These are phyloP conservation scores for Amanita molliuscula DNA, from an alignment of 768 basidiomycete genomes.

Conservation along the genomic window DNA sequence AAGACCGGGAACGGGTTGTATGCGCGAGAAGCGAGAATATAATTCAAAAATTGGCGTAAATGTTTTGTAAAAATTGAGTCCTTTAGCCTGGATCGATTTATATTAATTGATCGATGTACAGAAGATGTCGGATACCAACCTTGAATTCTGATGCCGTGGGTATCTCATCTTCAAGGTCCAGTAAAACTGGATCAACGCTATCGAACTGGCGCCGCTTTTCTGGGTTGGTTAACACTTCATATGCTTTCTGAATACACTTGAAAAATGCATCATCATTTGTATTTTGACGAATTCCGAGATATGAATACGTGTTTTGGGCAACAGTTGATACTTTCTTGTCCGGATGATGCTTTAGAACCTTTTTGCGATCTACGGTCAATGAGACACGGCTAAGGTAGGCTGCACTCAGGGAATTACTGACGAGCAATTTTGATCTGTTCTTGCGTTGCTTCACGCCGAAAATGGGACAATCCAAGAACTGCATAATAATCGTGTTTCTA, in stretches of 20 bases:
- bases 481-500: constrained; percentile 99
- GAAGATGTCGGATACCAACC: constrained; percentile 13
- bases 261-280: constrained; percentile 98
- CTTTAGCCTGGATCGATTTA: constrained; percentile 26
- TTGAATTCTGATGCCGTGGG: constrained; percentile 59
- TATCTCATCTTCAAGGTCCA: constrained; percentile 66
- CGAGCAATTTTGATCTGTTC: constrained; percentile 96
- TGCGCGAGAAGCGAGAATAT: constrained; percentile 87
- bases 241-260: constrained; percentile 99
- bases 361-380: constrained; percentile 75
- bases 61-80: constrained; percentile 58
- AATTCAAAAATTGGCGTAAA: constrained; percentile 82
- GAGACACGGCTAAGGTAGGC: background rate
- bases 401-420: constrained; percentile 31
- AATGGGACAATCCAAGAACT: constrained; percentile 86
- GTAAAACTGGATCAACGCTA: constrained; percentile 78
- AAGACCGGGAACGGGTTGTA: constrained; percentile 73
- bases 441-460: constrained; percentile 76
- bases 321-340: constrained; percentile 72
- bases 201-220: constrained; percentile 94
- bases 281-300: constrained; percentile 55
- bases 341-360: constrained; percentile 97
- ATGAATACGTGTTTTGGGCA: constrained; percentile 19
- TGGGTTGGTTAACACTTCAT: constrained; percentile 80
- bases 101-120: background rate